These are phyloP conservation scores for Aspergillus texensis DNA, from an alignment of 2,329 filamentous ascomycete species.

Conservation along the genomic window DNA sequence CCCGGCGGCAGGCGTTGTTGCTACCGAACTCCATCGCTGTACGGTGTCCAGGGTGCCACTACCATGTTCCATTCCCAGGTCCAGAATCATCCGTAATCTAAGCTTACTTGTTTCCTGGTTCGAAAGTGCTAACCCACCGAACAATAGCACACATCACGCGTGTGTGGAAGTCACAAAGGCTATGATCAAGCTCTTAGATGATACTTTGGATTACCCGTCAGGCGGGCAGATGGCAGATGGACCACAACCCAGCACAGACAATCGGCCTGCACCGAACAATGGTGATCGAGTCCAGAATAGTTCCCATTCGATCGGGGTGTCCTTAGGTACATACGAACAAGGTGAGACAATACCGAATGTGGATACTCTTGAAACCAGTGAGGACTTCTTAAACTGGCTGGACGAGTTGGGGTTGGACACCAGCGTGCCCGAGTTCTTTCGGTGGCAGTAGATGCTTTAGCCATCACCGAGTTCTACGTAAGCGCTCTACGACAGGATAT, in stretches of 20 bases:
- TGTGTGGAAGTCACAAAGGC: conserved; percentile 24
- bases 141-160: conserved; percentile 10
- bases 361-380: conserved; percentile 1
- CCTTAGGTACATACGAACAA: neutral
- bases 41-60: conserved; percentile 21
- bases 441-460: neutral
- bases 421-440: neutral
- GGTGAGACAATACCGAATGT: neutral
- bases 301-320: neutral
- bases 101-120: conserved; percentile 26
- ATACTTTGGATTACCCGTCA: conserved; percentile 20
- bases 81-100: conserved; percentile 28
- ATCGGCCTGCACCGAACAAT: neutral
- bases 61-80: conserved; percentile 21
- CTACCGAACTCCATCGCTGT: conserved; percentile 24
- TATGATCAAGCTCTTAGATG: conserved; percentile 24
- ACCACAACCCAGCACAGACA: conserved; percentile 21
- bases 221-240: neutral
- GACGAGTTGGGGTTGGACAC: conserved; percentile 9
- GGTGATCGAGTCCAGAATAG: neutral
- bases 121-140: conserved; percentile 13
- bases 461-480: neutral
- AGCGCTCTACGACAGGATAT: neutral
- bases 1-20: conserved; percentile 24
- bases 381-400: conserved; percentile 11